Percentiles rank a stretch among this genome's conserved stretches.
Evolutionary conservation across 2,329 filamentous ascomycete genomes (phyloP).

Genomic region (Penicillium expansum): DNA sequence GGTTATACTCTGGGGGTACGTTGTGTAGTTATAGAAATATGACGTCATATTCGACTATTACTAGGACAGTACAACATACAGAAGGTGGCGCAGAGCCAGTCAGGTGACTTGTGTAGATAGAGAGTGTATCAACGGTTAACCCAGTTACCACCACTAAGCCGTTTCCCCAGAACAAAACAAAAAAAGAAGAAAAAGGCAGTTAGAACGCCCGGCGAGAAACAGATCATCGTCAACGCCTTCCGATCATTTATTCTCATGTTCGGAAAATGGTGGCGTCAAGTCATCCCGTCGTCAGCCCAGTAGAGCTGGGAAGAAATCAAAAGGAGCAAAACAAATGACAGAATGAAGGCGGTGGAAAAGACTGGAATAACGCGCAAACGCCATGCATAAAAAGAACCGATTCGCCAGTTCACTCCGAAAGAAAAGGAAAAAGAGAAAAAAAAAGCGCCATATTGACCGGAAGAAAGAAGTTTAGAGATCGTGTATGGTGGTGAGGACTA

Average conservation of each 20-base stretch:
- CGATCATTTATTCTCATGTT: constrained; percentile 16
- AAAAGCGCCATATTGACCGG: constrained; percentile 10
- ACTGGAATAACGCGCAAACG: constrained; percentile 2
- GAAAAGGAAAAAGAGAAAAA: neutral
- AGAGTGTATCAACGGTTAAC: neutral
- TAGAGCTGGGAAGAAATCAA: constrained; percentile 8
- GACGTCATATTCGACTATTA: constrained; percentile 1
- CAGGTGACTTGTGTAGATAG: constrained; percentile 1
- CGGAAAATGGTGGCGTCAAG: constrained; percentile 22
- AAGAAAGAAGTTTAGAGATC: constrained; percentile 12
- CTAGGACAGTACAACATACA: constrained; percentile 1
- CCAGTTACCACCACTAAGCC: constrained; percentile 4
- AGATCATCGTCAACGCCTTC: constrained; percentile 22
- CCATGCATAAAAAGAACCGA: constrained; percentile 12
- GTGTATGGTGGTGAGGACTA: constrained; percentile 9
- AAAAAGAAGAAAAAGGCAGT: constrained; percentile 7
- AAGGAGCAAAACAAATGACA: constrained; percentile 7
- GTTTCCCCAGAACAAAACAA: constrained; percentile 13
- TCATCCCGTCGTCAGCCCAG: constrained; percentile 20
- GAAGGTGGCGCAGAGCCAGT: neutral
- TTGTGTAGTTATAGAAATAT: neutral
- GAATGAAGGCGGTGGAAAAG: constrained; percentile 6
- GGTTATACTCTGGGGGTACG: no score
- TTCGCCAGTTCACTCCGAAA: constrained; percentile 14
- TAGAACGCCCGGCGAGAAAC: constrained; percentile 16